Percentiles rank a stretch among this genome's conserved stretches.
These are phyloP conservation scores for Triadica sebifera DNA, from an alignment of 345 rosid genomes.

Conservation along the genomic window DNA sequence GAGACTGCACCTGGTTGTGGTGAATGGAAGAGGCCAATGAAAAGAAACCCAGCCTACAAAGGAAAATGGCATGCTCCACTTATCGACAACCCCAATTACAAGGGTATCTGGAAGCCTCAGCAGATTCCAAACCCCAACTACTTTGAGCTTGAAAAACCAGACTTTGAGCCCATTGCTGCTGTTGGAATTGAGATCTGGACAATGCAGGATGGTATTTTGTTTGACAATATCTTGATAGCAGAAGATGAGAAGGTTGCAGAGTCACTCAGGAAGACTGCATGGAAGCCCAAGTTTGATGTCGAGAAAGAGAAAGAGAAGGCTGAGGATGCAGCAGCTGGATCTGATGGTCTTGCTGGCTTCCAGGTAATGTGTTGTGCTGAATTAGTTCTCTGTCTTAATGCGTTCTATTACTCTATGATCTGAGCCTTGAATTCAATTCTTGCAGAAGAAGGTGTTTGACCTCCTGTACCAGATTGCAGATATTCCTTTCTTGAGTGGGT, in stretches of 20 bases:
- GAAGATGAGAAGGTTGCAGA: slow-evolving; percentile 63
- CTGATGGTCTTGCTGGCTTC: slow-evolving; percentile 47
- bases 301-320: slow-evolving; percentile 79
- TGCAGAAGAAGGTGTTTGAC: slow-evolving; percentile 50
- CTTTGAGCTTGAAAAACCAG: slow-evolving; percentile 69
- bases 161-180: slow-evolving; percentile 79
- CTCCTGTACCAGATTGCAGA: slow-evolving; percentile 71
- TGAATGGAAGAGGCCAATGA: slow-evolving; percentile 83
- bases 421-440: background rate
- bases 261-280: slow-evolving; percentile 41
- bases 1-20: slow-evolving; percentile 80
- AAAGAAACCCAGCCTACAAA: slow-evolving; percentile 80
- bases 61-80: slow-evolving; percentile 80
- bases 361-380: slow-evolving; percentile 28
- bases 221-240: slow-evolving; percentile 71
- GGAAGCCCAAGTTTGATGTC: slow-evolving; percentile 66
- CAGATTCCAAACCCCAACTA: slow-evolving; percentile 75
- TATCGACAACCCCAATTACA: slow-evolving; percentile 78
- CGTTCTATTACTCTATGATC: background rate
- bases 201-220: slow-evolving; percentile 85
- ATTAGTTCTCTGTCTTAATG: background rate
- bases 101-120: slow-evolving; percentile 85
- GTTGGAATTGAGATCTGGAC: slow-evolving; percentile 92
- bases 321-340: slow-evolving; percentile 58
- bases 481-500: slow-evolving; percentile 56